phyloP scores from a whole-genome alignment of 2,329 filamentous ascomycete genomes.

The Ophiocordyceps camponoti-leonardi region DNA sequence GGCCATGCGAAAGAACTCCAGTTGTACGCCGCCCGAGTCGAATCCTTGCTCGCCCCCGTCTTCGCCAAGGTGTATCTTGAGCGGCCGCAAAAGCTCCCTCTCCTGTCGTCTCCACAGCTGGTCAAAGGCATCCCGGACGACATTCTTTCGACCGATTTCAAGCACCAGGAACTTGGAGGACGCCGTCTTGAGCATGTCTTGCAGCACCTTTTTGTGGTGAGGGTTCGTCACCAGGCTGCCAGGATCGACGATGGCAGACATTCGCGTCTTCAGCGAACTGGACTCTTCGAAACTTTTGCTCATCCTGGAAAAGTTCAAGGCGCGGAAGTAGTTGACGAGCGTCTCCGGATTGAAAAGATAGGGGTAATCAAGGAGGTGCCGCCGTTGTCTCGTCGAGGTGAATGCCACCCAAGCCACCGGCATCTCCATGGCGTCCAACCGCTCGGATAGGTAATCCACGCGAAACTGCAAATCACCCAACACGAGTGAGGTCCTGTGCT shows the following conservation, averaged over 20 bases:
- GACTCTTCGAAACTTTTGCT: constrained; percentile 60
- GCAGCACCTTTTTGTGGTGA: constrained; percentile 42
- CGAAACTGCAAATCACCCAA: constrained; percentile 54
- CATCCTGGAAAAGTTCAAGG: constrained; percentile 80
- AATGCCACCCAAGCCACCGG: constrained; percentile 55
- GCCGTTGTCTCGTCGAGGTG: constrained; percentile 38
- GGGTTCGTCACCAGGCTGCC: constrained; percentile 36
- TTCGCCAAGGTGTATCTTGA: constrained; percentile 78
- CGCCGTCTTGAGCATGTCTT: constrained; percentile 46
- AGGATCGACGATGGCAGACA: constrained; percentile 36
- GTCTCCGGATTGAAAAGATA: constrained; percentile 61
- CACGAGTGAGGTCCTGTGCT: constrained; percentile 44
- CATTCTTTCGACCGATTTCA: constrained; percentile 46
- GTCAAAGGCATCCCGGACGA: constrained; percentile 62
- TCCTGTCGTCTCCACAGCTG: constrained; percentile 79
- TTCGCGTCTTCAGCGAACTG: constrained; percentile 35
- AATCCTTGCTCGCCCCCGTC: constrained; percentile 73
- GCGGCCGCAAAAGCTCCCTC: constrained; percentile 63
- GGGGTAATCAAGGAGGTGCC: constrained; percentile 65
- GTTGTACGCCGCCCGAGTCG: constrained; percentile 88
- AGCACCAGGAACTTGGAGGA: constrained; percentile 57
- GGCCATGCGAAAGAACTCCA: constrained; percentile 83
- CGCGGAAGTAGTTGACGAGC: constrained; percentile 69
- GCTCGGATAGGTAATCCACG: constrained; percentile 58
- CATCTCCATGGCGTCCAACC: constrained; percentile 57